These are phyloP conservation scores for Wilcoxina mikolae DNA, from an alignment of 495 filamentous ascomycete genomes.

Conservation along the genomic window DNA sequence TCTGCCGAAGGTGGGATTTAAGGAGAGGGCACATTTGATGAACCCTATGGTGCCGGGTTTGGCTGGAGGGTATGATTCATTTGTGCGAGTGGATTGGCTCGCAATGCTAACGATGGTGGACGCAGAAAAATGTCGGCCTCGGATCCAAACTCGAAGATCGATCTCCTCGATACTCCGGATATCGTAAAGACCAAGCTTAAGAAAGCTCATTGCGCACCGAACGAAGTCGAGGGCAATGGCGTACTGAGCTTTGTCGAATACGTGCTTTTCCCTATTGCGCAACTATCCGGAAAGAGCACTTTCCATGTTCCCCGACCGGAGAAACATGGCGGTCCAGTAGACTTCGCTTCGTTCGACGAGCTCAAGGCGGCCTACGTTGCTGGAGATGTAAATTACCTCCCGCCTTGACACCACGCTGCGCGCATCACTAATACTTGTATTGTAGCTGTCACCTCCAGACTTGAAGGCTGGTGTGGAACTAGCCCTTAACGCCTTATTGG, in stretches of 20 bases:
- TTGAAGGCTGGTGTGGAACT: slow-evolving; percentile 63
- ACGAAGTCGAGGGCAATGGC: slow-evolving; percentile 70
- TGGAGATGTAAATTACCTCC: slow-evolving; percentile 50
- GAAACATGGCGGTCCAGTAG: slow-evolving; percentile 46
- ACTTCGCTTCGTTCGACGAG: slow-evolving; percentile 57
- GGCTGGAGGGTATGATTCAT: slow-evolving; percentile 39
- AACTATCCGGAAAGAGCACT: slow-evolving; percentile 39
- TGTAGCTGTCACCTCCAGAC: slow-evolving; percentile 64
- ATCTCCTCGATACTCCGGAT: slow-evolving; percentile 67
- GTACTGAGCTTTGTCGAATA: slow-evolving; percentile 68
- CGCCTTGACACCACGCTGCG: background rate
- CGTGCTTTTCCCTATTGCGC: slow-evolving; percentile 59
- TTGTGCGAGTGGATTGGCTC: background rate
- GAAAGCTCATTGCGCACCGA: slow-evolving; percentile 64
- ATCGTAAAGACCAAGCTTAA: slow-evolving; percentile 60
- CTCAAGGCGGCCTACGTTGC: slow-evolving; percentile 64
- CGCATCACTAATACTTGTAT: slow-evolving; percentile 28
- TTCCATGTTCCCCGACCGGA: slow-evolving; percentile 49
- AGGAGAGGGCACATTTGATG: slow-evolving; percentile 69
- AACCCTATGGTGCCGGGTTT: slow-evolving; percentile 84
- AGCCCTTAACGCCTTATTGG: slow-evolving; percentile 55
- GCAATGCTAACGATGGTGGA: background rate
- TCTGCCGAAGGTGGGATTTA: slow-evolving; percentile 56
- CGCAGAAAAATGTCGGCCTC: slow-evolving; percentile 34
- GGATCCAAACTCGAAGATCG: slow-evolving; percentile 69